A percentile compares a stretch with the other conserved stretches of the same genome.
These are phyloP conservation scores for Phlebiopsis gigantea DNA, from an alignment of 768 basidiomycete genomes.

Conservation along the genomic window DNA sequence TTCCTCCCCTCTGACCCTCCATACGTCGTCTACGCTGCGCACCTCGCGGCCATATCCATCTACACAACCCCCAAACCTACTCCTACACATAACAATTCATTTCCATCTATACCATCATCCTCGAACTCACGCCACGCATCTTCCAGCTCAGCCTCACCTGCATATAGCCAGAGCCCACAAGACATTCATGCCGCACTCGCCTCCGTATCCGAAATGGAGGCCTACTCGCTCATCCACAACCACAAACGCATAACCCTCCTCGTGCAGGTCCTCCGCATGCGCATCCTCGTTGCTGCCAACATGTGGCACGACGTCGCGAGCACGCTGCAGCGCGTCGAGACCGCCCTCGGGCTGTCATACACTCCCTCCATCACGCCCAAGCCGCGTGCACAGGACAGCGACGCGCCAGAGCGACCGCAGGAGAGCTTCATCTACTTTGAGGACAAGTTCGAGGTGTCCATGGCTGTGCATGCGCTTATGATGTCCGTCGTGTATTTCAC, in stretches of 20 bases:
- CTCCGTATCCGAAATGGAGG: slow-evolving; percentile 30
- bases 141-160: slow-evolving; percentile 3
- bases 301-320: slow-evolving; percentile 48
- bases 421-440: slow-evolving; percentile 25
- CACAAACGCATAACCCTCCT: slow-evolving; percentile 46
- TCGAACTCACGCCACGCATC: neutral
- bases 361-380: slow-evolving; percentile 18
- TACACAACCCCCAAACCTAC: slow-evolving; percentile 31
- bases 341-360: slow-evolving; percentile 39
- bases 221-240: slow-evolving; percentile 23
- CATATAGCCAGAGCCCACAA: slow-evolving; percentile 16
- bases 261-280: slow-evolving; percentile 50
- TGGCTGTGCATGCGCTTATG: slow-evolving; percentile 57
- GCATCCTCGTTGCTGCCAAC: slow-evolving; percentile 47
- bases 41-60: slow-evolving; percentile 50
- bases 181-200: slow-evolving; percentile 25
- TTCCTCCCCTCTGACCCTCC: slow-evolving; percentile 43
- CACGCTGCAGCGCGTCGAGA: slow-evolving; percentile 46
- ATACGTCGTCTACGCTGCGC: slow-evolving; percentile 46
- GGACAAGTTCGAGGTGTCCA: slow-evolving; percentile 31
- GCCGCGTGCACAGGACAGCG: slow-evolving; percentile 8
- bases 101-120: slow-evolving; percentile 11
- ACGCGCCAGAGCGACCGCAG: neutral
- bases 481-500: slow-evolving; percentile 59
- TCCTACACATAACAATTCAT: slow-evolving; percentile 4